Evolutionary conservation across 2,329 filamentous ascomycete genomes (phyloP), one percentile per base, ranked within the genome.

Genomic region (Hypoxylon sp.): DNA sequence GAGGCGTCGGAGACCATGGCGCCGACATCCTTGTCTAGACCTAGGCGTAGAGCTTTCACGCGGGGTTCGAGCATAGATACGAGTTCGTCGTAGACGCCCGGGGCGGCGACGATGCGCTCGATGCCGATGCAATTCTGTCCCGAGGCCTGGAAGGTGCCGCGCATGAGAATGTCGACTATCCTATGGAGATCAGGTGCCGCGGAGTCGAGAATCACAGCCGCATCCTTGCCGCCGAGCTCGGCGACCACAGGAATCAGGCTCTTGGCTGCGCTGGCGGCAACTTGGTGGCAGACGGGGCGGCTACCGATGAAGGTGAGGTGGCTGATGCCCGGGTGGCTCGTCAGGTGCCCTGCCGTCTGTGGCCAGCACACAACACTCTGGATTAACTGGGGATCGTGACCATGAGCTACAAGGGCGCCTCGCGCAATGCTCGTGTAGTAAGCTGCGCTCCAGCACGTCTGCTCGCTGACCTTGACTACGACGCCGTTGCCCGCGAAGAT

Each of bases 71-170:
- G 88, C 68, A 90, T 85, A 4, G 85, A 80, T 58, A 97, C 82
- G 22, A 99, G 87, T 62, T 85, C 84, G 69, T 92, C 85, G 82
- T 98, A 97, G 57, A 93, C 86, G n/a, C 83, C 84, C 1, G 93
- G 91, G 14, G 92, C 87, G 25, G 92, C 93, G 73, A 98, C 91
- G 77, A 98, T 91, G 62, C 96, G 92, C 83, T 99, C 96, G 73
- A 98, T 95, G 61, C 96, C 96, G 77, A 99, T 95, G 81, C 96
- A 99, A 82, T 99, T 99, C 81, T 99, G 96, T 1, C 96, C 96
- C 14, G 94, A 91, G 57, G 94, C 94, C 81, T 99, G 96, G 82
- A 98, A 99, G 8, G 93, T 94, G 58, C 95, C 96, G 59, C 96
- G 90, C 82, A 99, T 91, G 69, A 98, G 88, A 70, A 97, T 92